These are phyloP conservation scores for Friedmanniomyces simplex DNA, from an alignment of 495 filamentous ascomycete genomes.

Conservation along the genomic window DNA sequence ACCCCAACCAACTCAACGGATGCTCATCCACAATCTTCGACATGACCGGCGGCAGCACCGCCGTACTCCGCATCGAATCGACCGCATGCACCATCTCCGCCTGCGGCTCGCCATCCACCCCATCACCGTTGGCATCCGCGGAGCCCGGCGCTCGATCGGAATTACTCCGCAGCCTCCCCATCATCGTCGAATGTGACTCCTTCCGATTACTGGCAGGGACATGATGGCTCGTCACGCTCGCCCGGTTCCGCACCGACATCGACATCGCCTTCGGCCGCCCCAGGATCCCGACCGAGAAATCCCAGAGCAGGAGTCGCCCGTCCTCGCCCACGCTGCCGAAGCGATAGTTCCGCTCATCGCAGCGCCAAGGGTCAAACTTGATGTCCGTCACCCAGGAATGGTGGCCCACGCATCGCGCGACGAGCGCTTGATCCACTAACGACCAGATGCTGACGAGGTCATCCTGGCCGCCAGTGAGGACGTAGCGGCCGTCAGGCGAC, in stretches of 20 bases:
- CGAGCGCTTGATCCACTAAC: conserved; percentile 66
- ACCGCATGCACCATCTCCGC: conserved; percentile 61
- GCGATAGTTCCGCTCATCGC: conserved; percentile 85
- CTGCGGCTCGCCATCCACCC: conserved; percentile 19
- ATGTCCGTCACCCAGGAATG: conserved; percentile 91
- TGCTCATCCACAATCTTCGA: conserved; percentile 79
- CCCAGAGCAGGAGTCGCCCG: conserved; percentile 81
- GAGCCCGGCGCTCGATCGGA: conserved; percentile 44
- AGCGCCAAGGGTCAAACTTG: conserved; percentile 91
- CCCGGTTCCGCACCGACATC: conserved; percentile 29
- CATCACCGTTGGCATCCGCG: conserved; percentile 31
- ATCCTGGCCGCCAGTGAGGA: conserved; percentile 90
- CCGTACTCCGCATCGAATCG: conserved; percentile 65
- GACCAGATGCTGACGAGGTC: conserved; percentile 94
- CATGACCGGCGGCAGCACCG: conserved; percentile 89
- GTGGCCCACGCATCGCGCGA: conserved; percentile 89
- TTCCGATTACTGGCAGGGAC: conserved; percentile 6
- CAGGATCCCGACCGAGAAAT: conserved; percentile 95
- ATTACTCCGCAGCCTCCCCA: conserved; percentile 53
- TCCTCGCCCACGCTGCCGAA: conserved; percentile 96
- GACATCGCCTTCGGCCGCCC: conserved; percentile 74
- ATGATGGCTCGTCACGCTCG: conserved; percentile 43
- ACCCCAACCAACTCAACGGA: conserved; percentile 78
- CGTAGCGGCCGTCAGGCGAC: conserved; percentile 95
- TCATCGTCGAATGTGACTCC: conserved; percentile 29